Percentiles rank a stretch among this genome's conserved stretches.
Conservation (phyloP, 1,284 basidiomycete species). For the Abortiporus biennis region DNA sequence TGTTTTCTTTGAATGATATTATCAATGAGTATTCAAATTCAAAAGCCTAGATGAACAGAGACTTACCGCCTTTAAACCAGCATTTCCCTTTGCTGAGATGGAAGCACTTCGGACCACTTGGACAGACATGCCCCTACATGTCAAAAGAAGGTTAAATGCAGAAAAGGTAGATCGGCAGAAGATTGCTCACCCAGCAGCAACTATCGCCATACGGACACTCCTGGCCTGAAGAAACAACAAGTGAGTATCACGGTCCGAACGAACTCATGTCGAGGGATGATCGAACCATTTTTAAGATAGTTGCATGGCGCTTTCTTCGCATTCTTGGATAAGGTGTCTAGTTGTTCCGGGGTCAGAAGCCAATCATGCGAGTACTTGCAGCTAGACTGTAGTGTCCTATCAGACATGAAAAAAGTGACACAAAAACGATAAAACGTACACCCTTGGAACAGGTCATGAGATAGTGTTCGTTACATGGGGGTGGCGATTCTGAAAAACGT, state of each 20-base stretch:
- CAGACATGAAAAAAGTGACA: background rate
- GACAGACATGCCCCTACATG: constrained; percentile 63
- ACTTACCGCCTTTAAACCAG: constrained; percentile 77
- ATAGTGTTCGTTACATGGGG: constrained; percentile 78
- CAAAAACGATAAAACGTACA: constrained; percentile 34
- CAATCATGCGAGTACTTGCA: constrained; percentile 83
- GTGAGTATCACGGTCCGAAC: background rate
- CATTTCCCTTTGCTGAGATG: constrained; percentile 55
- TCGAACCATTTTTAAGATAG: constrained; percentile 68
- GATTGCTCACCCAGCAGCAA: constrained; percentile 51
- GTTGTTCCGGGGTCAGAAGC: constrained; percentile 58
- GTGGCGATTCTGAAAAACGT: constrained; percentile 49
- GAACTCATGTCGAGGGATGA: background rate
- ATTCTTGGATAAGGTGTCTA: constrained; percentile 56
- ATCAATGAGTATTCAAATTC: background rate
- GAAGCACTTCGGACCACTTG: constrained; percentile 57
- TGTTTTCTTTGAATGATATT: background rate
- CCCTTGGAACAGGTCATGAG: constrained; percentile 75
- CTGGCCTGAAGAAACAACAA: too few species aligned
- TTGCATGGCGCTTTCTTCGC: constrained; percentile 80
- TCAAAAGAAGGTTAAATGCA: background rate
- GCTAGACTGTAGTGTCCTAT: constrained; percentile 35
- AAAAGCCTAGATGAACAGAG: too few species aligned
- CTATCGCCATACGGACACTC: constrained; percentile 63
- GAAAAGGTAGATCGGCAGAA: background rate